Evolutionary conservation across 148 eudicot genomes (phyloP).

Genomic region (Vaccinium myrtillus): DNA sequence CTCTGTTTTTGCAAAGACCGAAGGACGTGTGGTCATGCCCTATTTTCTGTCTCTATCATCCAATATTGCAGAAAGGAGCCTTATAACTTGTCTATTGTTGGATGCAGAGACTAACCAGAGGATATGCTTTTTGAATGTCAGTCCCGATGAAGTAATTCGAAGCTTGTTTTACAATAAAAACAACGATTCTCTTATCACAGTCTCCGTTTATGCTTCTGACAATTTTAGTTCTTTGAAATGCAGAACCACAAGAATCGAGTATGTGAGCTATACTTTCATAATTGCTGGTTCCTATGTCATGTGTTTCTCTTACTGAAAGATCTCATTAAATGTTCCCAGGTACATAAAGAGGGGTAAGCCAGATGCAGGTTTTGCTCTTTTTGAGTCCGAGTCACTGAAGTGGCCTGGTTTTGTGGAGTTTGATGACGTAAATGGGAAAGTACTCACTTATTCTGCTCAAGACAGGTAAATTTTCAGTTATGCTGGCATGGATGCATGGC

Average conservation of each 20-base stretch:
- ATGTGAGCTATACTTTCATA: constrained; percentile 21
- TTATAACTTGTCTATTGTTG: constrained; percentile 4
- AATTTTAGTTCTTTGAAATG: constrained; percentile 94
- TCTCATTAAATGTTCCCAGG: constrained; percentile 32
- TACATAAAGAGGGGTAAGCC: constrained; percentile 92
- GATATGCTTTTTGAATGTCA: constrained; percentile 87
- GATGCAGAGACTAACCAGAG: constrained; percentile 89
- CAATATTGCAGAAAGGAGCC: not conserved
- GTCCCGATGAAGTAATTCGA: constrained; percentile 89
- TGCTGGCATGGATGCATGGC: not conserved
- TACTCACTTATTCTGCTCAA: constrained; percentile 84
- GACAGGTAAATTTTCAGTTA: constrained; percentile 48
- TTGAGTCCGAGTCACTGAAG: constrained; percentile 93
- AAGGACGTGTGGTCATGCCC: not conserved
- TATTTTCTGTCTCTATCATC: not conserved
- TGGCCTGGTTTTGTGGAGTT: constrained; percentile 99
- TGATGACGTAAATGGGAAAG: constrained; percentile 95
- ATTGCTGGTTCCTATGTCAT: not conserved
- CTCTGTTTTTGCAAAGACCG: not conserved
- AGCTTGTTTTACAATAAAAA: constrained; percentile 98
- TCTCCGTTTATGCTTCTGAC: constrained; percentile 94
- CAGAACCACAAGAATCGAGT: constrained; percentile 96
- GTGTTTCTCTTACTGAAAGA: not conserved
- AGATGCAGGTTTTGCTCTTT: constrained; percentile 92
- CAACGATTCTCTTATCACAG: constrained; percentile 94